Base-by-base conservation (phyloP, 352 stramenopile species). In the Phytophthora constricta region DNA sequence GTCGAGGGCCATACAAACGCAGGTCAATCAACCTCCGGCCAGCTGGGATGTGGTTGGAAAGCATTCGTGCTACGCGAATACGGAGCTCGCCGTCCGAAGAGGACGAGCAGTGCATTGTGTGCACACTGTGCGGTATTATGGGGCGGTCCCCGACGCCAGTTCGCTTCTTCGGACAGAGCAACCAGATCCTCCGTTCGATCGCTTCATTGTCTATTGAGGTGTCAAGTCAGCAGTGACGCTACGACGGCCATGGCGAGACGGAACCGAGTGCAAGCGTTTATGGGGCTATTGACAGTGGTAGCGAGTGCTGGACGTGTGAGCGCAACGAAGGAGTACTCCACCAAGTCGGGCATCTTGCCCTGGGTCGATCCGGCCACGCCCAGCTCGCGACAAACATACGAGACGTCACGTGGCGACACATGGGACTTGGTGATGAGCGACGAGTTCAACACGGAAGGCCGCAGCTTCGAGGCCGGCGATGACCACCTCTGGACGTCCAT, bases 401-500 rank as follows among this genome's bases (percentile, higher is more conserved):
- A 70, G 28, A 80, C 55, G n/a, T 86, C 86, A 7, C 79, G 84
- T 22, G 87, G 87, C 19, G 75, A 76, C 4, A 56, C 43, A 4
- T 91, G 82, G 80, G 45, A 89, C 10, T 65, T 95, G 45, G 76
- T 91, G 25, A 91, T 93, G 79, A 93, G 83, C 57, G 86, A 95
- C 68, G 79, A 90, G 61, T 88, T 93, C 55, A 89, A 89, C 65
- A 79, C 57, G 9, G 58, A 87, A 2, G 77, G 75, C 23, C 86
- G 96, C 5, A 88, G 62, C 9, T 99, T 99, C 74, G 53, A 86
- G 43, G 87, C 98, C 43, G 96, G 97, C n/a, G 65, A 88, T 16
- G 97, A 99, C 79, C 93, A 97, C 43, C 73, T 95, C 34, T 99
- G 97, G 97, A 98, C 93, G 31, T 91, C 82, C 25, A 61, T 93